Base-by-base conservation (phyloP, 306 rosid genomes). In the Dalbergia cultrata region DNA sequence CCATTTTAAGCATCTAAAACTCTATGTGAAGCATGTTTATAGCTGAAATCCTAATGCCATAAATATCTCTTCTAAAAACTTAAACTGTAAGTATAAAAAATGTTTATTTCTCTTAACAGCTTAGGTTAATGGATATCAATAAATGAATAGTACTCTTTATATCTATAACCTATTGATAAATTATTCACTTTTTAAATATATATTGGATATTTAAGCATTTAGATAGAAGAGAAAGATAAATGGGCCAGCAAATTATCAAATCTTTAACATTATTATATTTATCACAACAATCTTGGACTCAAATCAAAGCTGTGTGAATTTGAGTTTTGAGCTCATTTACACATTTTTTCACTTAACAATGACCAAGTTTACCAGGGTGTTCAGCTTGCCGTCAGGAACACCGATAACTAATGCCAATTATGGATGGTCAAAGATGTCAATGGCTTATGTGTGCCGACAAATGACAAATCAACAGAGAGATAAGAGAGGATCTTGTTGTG, bases 391-490 rank as follows among this genome's bases (percentile, higher is more conserved):
- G 75, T 65, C 56, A 71, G 82, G 61, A 56, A 83, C 53, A 44
- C 34, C 14, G 70, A 71, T 70, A 83, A 64, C 13, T 62, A 86
- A 81, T 68, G 70, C 69, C 66, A 75, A 72, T n/a, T n/a, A n/a
- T 61, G 58, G 35, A 74, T 58, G 80, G 86, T 84, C 82, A 75
- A 82, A 82, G 63, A 78, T 70, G 74, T 80, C 84, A 88, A 84
- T 69, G 61, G 33, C 5, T 4, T 9, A 9, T 61, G 44, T 11
- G 78, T 86, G 85, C 85, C 87, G 89, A 90, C 95, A 57, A 57
- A 71, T 72, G 49, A 71, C 70, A 85, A 74, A 57, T 54, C 26
- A 79, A 69, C 17, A 33, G 59, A 45, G 43, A 0, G n/a, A 57
- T 74, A 16, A 66, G 68, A 9, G 61, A 61, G 47, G 71, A 37